Evolutionary conservation across 306 rosid genomes (phyloP).

Genomic region (Lathyrus tuberosus): DNA sequence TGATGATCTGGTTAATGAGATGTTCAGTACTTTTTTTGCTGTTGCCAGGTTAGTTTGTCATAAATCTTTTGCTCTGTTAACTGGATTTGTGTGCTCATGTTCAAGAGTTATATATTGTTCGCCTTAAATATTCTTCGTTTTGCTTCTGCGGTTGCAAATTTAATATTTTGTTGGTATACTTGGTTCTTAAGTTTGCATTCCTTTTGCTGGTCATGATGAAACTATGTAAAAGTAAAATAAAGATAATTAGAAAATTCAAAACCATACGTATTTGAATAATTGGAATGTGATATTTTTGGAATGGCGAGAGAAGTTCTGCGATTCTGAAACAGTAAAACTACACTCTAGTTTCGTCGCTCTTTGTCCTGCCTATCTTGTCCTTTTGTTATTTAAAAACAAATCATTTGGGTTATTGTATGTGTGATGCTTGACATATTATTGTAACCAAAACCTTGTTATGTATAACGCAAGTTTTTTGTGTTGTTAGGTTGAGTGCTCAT

Average conservation of each 20-base stretch:
- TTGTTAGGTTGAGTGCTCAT: conserved; percentile 27
- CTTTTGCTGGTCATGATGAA: conserved; percentile 21
- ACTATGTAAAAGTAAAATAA: neutral
- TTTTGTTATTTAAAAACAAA: neutral
- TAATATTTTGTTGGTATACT: conserved; percentile 34
- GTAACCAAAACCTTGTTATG: conserved; percentile 14
- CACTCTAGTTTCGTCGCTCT: conserved; percentile 20
- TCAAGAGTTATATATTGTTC: conserved; percentile 24
- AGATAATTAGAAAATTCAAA: conserved; percentile 22
- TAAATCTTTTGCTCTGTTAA: conserved; percentile 31
- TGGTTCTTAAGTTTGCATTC: conserved; percentile 26
- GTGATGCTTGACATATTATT: conserved; percentile 33
- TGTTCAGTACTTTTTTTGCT: conserved; percentile 84
- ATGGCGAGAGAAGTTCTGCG: conserved; percentile 20
- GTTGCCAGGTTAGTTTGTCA: conserved; percentile 77
- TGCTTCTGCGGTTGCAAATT: conserved; percentile 32
- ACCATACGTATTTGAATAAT: conserved; percentile 15
- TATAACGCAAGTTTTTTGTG: neutral
- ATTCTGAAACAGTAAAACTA: conserved; percentile 29
- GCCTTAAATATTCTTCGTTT: conserved; percentile 31
- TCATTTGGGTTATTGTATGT: conserved; percentile 10
- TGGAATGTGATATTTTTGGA: conserved; percentile 36
- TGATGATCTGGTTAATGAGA: conserved; percentile 89
- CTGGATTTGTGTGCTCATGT: conserved; percentile 19
- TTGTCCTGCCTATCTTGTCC: conserved; percentile 17